phyloP scores from a whole-genome alignment of 1,284 basidiomycete species.

The Malassezia arunalokei region DNA sequence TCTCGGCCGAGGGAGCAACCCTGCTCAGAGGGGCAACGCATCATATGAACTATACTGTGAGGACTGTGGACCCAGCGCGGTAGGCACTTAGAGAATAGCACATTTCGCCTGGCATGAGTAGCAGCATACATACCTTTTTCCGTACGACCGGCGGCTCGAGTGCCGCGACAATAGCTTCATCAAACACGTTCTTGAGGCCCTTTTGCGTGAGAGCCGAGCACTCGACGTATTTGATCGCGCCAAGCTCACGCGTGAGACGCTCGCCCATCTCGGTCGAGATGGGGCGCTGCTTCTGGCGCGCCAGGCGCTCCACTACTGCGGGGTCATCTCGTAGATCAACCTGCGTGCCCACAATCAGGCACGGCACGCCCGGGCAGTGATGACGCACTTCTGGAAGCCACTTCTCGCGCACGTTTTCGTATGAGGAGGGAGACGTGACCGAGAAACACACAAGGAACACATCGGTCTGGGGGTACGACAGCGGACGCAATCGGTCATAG shows the following conservation, averaged over 20 bases:
- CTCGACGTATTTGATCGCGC: conserved; percentile 97
- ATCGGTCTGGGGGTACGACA: conserved; percentile 99
- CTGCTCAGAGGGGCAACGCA: background rate
- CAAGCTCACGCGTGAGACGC: conserved; percentile 81
- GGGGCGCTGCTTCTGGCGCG: conserved; percentile 88
- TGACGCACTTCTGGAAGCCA: conserved; percentile 99
- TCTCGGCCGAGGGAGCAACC: background rate
- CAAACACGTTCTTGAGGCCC: conserved; percentile 98
- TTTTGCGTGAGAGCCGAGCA: conserved; percentile 98
- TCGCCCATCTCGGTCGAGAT: conserved; percentile 80
- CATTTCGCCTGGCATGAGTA: conserved; percentile 53
- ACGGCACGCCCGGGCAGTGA: conserved; percentile 98
- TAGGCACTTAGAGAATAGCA: conserved; percentile 59
- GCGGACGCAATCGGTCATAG: conserved; percentile 93
- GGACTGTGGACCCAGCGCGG: background rate
- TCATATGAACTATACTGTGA: background rate
- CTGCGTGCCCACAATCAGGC: conserved; percentile 97
- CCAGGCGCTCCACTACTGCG: conserved; percentile 84
- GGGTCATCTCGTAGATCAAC: conserved; percentile 90
- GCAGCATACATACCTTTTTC: conserved; percentile 53
- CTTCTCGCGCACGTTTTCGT: conserved; percentile 99
- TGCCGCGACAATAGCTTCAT: conserved; percentile 97
- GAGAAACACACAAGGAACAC: conserved; percentile 99
- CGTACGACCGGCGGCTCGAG: conserved; percentile 84
- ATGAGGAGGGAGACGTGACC: conserved; percentile 93